Conservation (phyloP, 306 rosid genomes). For the Leucaena leucocephala region DNA sequence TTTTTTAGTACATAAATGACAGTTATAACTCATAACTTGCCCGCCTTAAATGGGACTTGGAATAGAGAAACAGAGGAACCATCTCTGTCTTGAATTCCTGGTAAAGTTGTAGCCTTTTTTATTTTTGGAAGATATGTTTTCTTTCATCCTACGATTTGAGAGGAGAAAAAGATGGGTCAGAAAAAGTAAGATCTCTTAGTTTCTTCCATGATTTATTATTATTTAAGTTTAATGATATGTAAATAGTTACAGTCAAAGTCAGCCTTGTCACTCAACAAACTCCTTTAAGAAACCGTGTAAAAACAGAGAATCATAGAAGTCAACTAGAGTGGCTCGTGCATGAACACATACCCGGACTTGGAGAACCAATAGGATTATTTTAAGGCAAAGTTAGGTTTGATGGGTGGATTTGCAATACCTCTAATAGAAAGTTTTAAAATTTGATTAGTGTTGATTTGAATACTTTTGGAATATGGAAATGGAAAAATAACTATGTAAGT, state of each 20-base stretch:
- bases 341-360: neutral
- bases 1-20: neutral
- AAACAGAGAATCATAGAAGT: slow-evolving; percentile 21
- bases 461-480: neutral
- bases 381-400: slow-evolving; percentile 30
- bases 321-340: slow-evolving; percentile 33
- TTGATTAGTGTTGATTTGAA: slow-evolving; percentile 7
- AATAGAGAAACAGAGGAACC: neutral
- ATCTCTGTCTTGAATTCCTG: slow-evolving; percentile 39
- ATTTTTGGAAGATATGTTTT: neutral
- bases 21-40: neutral
- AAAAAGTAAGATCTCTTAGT: neutral
- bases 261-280: slow-evolving; percentile 24
- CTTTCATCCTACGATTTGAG: neutral
- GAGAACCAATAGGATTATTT: slow-evolving; percentile 20
- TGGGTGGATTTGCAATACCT: slow-evolving; percentile 36
- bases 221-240: neutral
- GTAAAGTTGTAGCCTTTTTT: slow-evolving; percentile 17
- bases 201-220: neutral
- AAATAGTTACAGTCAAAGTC: slow-evolving; percentile 23
- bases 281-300: slow-evolving; percentile 5
- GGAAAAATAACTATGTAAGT: neutral
- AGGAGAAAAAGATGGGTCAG: neutral
- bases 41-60: neutral
- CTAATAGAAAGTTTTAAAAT: slow-evolving; percentile 24